Percentiles rank a stretch among this genome's conserved stretches.
phyloP scores from a whole-genome alignment of 495 filamentous ascomycete species.

The Haplographium delicatum region DNA sequence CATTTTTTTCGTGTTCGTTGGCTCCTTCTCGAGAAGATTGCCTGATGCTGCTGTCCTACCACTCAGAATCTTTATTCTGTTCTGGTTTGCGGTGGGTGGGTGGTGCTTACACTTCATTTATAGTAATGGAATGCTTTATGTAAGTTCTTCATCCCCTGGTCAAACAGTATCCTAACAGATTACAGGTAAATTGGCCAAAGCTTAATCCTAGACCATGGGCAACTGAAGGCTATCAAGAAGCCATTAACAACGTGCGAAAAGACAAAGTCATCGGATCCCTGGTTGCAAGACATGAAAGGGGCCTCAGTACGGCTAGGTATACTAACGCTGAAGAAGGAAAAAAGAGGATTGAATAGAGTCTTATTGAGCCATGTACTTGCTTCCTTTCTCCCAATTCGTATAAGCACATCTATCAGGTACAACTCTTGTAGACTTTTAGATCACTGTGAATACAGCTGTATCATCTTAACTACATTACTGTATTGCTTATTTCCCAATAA shows the following conservation, averaged over 20 bases:
- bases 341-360: conserved; percentile 71
- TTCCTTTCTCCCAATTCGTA: too few species aligned
- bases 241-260: conserved; percentile 66
- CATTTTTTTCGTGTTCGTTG: conserved; percentile 80
- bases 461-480: too few species aligned
- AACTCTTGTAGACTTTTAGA: too few species aligned
- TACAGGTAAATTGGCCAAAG: conserved; percentile 97
- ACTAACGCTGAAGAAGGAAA: conserved; percentile 90
- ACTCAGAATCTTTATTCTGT: conserved; percentile 67
- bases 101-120: conserved; percentile 73
- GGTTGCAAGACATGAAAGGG: conserved; percentile 68
- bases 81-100: conserved; percentile 62
- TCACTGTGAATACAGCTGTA: too few species aligned
- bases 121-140: conserved; percentile 84
- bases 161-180: conserved; percentile 13
- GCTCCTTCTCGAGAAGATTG: conserved; percentile 60
- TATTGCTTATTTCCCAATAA: too few species aligned
- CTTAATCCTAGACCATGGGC: conserved; percentile 81
- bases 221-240: conserved; percentile 83
- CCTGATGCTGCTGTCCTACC: conserved; percentile 70
- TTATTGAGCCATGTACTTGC: too few species aligned
- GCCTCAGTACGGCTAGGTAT: conserved; percentile 70
- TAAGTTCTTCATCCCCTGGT: conserved; percentile 42
- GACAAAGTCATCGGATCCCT: conserved; percentile 71
- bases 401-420: too few species aligned